Base-by-base conservation (phyloP, 1,284 basidiomycete species). In the Rhodotorula sp. region DNA sequence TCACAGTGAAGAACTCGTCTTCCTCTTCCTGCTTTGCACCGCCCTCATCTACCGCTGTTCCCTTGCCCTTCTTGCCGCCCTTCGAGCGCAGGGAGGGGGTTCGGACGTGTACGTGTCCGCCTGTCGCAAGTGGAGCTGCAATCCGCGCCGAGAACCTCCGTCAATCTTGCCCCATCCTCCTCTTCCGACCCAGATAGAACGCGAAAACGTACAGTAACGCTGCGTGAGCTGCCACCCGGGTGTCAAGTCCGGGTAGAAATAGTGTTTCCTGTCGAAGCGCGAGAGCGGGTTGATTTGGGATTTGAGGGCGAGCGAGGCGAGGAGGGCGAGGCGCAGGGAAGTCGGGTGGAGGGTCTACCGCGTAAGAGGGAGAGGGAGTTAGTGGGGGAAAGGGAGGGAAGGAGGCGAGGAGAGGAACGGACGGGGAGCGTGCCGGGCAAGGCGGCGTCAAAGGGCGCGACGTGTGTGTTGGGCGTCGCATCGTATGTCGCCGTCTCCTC, bases 191-290 rank as follows among this genome's bases (percentile, higher is more conserved):
- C 44, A 24, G n/a, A 18, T 59, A 31, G 44, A 31, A 20, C 16
- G 20, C 53, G 48, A 0, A n/a, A 47, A 44, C 86, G 65, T 65
- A 89, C 89, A 84, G 80, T 98, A 97, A 75, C 92, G 90, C 78
- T 98, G 95, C 0, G 95, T 98, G 72, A 98, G 95, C 81, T 99
- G 96, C 80, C 94, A 99, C 0, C 94, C 95, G 5, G 89, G 84
- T 0, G 96, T 93, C 44, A 97, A 85, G 80, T 99, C 95, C 2
- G 92, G 87, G 79, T 99, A 99, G 81, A 98, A 98, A 80, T 99
- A 99, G 80, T 99, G 95, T 79, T 99, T 99, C 75, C 95, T 84
- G 81, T 99, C 95, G 75, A 97, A 97, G 53, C 57, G 77, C 73
- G 67, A 71, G 11, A 63, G 40, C 3, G 55, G 64, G 40, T 77